phyloP scores from a whole-genome alignment of 192 early-diverging fungal genomes.

The Linnemannia elongata region DNA sequence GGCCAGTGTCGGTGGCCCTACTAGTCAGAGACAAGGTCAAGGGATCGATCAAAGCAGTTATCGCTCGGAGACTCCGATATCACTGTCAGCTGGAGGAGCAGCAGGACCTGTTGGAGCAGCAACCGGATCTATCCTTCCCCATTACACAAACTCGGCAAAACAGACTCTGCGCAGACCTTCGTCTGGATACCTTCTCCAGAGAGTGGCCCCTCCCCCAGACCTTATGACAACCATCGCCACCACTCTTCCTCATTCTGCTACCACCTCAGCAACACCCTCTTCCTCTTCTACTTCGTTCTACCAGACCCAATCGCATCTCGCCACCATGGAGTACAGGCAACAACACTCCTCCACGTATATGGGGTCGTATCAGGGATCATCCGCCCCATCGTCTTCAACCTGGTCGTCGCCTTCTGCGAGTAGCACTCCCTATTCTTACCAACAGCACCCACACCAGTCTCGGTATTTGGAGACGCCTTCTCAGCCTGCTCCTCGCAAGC shows the following conservation, averaged over 20 bases:
- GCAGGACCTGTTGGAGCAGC: not conserved
- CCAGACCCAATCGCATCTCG: too few relatives aligned
- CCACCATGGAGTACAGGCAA: too few relatives aligned
- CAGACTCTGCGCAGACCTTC: conserved; percentile 16
- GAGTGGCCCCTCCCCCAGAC: conserved; percentile 6
- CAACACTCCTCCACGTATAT: not conserved
- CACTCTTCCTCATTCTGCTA: not conserved
- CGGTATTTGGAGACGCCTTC: not conserved
- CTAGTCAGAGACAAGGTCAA: not conserved
- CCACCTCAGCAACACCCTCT: not conserved
- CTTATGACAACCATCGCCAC: not conserved
- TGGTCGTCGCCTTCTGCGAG: not conserved
- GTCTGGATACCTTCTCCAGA: conserved; percentile 18
- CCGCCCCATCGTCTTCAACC: not conserved
- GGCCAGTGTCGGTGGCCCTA: not conserved
- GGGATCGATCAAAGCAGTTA: conserved; percentile 5
- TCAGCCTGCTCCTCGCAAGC: conserved; percentile 31
- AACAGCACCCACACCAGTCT: conserved; percentile 1
- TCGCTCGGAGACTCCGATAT: not conserved
- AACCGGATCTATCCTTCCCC: conserved; percentile 16
- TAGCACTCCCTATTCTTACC: not conserved
- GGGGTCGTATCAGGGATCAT: not conserved
- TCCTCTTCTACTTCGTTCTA: too few relatives aligned
- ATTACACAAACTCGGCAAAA: conserved; percentile 42
- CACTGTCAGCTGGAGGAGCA: not conserved